Base-by-base conservation (phyloP, 352 stramenopile species). In the Pythium aristosporum region DNA sequence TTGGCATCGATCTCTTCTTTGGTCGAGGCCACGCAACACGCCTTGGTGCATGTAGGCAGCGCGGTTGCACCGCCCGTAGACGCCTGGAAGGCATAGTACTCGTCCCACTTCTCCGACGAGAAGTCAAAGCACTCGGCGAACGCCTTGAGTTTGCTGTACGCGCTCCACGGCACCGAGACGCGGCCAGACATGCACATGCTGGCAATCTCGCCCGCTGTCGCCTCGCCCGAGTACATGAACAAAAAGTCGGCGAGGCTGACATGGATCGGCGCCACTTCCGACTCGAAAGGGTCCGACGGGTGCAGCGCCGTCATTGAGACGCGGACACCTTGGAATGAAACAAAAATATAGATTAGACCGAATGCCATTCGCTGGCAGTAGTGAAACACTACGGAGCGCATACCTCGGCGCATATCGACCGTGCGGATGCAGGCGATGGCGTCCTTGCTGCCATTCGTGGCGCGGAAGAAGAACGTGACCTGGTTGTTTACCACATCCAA, bases 91-190 rank as follows among this genome's bases (percentile, higher is more conserved):
- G 72, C 75, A 62, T 94, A 94, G 68, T 89, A 94, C 25, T 72
- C 82, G 21, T 88, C 72, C 85, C 85, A 94, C 47, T 88, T 91
- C 36, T 94, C 80, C 13, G 72, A 82, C 21, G 85, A 88, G 63
- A 94, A 94, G 72, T 94, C 79, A 55, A 94, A 94, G 63, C 78
- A 91, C 63, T 94, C 83, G 8, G 85, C 85, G 65, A 94, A 94
- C 5, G 85, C 77, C 65, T 90, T 91, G 57, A 94, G 71, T 49
- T 89, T 92, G 68, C 83, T 72, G 72, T 91, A 91, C 10, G 81
- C 77, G 46, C 75, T 91, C 85, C 85, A 94, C n/a, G 83, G 73
- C 41, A 94, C 81, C 2, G 79, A 88, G 52, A 94, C 85, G n/a
- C 84, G 84, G 28, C 85, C 85, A 11, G 85, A 92, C 80, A 94